Evolutionary conservation across 2,329 filamentous ascomycete genomes (phyloP), one percentile per base, ranked within the genome.

Genomic region (Diaporthe citriasiana): DNA sequence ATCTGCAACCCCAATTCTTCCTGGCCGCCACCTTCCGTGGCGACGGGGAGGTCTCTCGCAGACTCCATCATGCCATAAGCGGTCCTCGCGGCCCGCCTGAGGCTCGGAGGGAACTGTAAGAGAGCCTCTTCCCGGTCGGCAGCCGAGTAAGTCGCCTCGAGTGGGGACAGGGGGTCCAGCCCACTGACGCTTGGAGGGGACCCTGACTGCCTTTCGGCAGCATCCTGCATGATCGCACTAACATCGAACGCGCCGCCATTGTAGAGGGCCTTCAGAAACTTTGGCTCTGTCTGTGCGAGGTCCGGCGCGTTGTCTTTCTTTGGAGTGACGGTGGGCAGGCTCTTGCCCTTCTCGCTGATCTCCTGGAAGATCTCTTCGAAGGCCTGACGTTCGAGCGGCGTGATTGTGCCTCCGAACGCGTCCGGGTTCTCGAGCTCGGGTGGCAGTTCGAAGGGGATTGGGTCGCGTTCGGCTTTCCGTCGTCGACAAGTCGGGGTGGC

Each of bases 361-460:
- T 90, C 85, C 69, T 86, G 84, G 77, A 93, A 93, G 69, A 92
- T 89, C 68, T 85, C 84, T 38, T 88, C 85, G 74, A 89, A 89
- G 12, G 84, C 79, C 10, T 82, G 78, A 10, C 83, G 82, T 79
- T 93, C 91, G 0, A 83, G 79, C 0, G 87, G 87, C 0, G 91
- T 93, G 65, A 92, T 90, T 7, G 90, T 92, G 4, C 86, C 76
- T 40, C 76, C 73, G 40, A 77, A 57, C 73, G 56, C 66, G 33
- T 77, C 73, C 70, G 79, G 71, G 33, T 78, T 78, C 12, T 71
- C 76, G 4, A 86, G 84, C 76, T 84, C 81, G 0, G 78, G 76
- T 5, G 81, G 81, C 2, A 83, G 84, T 73, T 89, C 88, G 75
- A 91, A 91, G 5, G 90, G 89, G 40, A 91, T 88, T 0, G 84